Conservation (phyloP, 164 flowering plant genomes). For the Piper betle region DNA sequence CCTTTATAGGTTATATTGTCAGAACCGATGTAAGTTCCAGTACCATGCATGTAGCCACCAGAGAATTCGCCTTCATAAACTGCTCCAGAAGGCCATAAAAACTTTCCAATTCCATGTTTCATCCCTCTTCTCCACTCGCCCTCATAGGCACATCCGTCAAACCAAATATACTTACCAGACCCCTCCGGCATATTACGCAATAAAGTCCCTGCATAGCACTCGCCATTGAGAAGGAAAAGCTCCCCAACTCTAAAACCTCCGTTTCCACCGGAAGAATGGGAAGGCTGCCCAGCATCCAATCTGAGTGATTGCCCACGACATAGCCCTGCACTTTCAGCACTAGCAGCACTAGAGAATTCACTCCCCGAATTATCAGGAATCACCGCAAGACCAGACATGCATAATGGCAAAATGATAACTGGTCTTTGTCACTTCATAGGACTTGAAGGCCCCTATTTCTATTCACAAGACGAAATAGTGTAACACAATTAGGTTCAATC, state of each 20-base stretch:
- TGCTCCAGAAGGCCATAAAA: constrained; percentile 70
- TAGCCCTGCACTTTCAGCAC: constrained; percentile 38
- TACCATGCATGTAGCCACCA: constrained; percentile 84
- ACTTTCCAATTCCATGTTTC: constrained; percentile 71
- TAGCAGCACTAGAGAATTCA: constrained; percentile 31
- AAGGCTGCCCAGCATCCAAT: constrained; percentile 37
- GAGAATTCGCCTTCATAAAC: constrained; percentile 86
- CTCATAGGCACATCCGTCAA: constrained; percentile 69
- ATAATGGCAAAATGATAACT: constrained; percentile 33
- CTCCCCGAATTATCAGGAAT: constrained; percentile 29
- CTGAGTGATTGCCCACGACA: constrained; percentile 32
- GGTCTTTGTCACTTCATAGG: constrained; percentile 9
- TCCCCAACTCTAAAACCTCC: constrained; percentile 51
- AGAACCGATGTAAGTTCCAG: constrained; percentile 50
- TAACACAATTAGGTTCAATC: no score
- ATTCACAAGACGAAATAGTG: no score
- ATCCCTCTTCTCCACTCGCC: constrained; percentile 96
- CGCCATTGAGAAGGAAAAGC: constrained; percentile 59
- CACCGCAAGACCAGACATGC: constrained; percentile 94
- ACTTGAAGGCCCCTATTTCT: no score
- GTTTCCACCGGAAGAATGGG: constrained; percentile 28
- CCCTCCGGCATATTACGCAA: constrained; percentile 77
- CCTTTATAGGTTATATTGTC: constrained; percentile 57
- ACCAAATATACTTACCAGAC: constrained; percentile 72
- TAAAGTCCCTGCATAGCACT: constrained; percentile 64